phyloP scores from a whole-genome alignment of 495 filamentous ascomycete genomes.

The Paragyromitra xinjiangensis region DNA sequence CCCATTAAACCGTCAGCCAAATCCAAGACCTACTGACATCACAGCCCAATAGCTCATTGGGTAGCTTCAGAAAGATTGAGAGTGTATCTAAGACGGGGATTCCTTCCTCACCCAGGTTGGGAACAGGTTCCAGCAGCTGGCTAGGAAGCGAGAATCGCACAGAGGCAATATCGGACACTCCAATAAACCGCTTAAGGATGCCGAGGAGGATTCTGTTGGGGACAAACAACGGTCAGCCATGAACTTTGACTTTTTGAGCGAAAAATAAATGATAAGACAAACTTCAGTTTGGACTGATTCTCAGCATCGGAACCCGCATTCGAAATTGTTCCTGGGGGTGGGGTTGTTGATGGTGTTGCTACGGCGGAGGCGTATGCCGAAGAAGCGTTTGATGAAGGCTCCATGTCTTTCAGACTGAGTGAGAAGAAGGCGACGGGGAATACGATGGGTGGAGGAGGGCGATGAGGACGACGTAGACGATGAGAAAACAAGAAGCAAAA shows the following conservation, averaged over 20 bases:
- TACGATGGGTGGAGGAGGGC: neutral
- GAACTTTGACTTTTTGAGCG: neutral
- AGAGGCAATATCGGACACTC: conserved; percentile 91
- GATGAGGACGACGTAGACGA: conserved; percentile 22
- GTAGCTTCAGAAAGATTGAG: conserved; percentile 29
- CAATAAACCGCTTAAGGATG: conserved; percentile 72
- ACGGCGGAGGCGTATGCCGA: conserved; percentile 32
- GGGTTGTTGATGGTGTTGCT: conserved; percentile 46
- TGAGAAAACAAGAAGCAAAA: conserved; percentile 44
- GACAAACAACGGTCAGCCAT: conserved; percentile 24
- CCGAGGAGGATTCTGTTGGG: conserved; percentile 52
- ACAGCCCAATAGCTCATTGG: conserved; percentile 19
- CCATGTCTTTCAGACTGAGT: conserved; percentile 30
- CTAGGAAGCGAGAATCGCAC: conserved; percentile 96
- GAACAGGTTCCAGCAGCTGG: conserved; percentile 92
- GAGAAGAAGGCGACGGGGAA: conserved; percentile 11
- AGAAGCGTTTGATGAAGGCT: conserved; percentile 31
- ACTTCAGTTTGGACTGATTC: conserved; percentile 57
- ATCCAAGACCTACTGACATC: neutral
- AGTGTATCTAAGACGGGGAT: neutral
- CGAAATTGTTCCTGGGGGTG: conserved; percentile 51
- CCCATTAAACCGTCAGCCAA: conserved; percentile 20
- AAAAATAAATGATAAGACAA: conserved; percentile 12
- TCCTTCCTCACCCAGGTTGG: conserved; percentile 76
- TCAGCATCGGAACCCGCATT: conserved; percentile 53